Evolutionary conservation across 306 rosid genomes (phyloP).

Genomic region (Acacia acuminata): DNA sequence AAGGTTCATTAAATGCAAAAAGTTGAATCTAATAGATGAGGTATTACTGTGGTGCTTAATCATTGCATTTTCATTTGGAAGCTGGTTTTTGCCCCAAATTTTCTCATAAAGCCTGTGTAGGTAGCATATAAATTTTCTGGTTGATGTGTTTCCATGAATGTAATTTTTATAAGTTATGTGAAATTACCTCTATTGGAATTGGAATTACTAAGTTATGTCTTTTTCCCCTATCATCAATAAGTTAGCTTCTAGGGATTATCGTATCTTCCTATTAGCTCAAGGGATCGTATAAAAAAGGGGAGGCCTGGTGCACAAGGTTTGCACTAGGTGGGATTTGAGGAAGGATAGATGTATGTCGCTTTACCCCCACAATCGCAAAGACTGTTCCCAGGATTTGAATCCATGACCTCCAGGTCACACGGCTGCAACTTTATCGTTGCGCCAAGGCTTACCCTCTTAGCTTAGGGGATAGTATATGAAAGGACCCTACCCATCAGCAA

Average conservation of each 20-base stretch:
- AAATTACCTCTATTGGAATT: background rate
- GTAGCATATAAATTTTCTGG: background rate
- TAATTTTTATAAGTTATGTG: background rate
- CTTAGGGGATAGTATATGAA: background rate
- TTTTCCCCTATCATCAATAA: background rate
- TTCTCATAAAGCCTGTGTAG: background rate
- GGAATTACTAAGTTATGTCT: background rate
- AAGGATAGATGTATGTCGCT: too few species aligned
- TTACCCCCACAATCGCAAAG: too few species aligned
- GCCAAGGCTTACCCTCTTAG: background rate
- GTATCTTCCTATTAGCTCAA: background rate
- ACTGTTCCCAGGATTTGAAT: too few species aligned
- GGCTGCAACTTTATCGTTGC: too few species aligned
- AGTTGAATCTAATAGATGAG: conserved; percentile 14
- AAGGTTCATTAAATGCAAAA: conserved; percentile 5
- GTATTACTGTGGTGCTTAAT: background rate
- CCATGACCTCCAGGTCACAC: too few species aligned
- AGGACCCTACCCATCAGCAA: too few species aligned
- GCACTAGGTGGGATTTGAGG: too few species aligned
- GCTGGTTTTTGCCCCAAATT: conserved; percentile 7
- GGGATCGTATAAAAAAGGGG: background rate
- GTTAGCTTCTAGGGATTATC: background rate
- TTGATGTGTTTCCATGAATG: conserved; percentile 5
- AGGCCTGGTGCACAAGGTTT: too few species aligned
- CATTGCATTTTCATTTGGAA: background rate